Evolutionary conservation across 2,329 filamentous ascomycete species (phyloP).

Genomic region (Hypoxylon sp.): DNA sequence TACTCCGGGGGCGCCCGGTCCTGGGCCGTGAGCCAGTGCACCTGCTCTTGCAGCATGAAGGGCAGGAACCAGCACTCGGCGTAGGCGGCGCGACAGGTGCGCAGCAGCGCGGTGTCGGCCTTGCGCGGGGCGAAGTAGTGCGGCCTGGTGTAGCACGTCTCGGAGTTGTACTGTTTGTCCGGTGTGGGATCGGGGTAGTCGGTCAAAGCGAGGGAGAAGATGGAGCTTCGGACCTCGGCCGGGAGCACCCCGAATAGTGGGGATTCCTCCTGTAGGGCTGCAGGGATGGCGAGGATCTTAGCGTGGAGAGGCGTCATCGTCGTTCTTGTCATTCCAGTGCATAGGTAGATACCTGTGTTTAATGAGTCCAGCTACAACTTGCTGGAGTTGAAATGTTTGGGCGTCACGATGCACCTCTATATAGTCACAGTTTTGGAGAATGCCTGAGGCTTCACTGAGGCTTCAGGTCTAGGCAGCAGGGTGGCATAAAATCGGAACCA

Average conservation of each 20-base stretch:
- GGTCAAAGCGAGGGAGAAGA: conserved; percentile 15
- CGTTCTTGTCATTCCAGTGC: neutral
- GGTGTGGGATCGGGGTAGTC: conserved; percentile 14
- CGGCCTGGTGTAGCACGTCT: conserved; percentile 18
- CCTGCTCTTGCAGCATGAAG: conserved; percentile 18
- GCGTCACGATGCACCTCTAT: neutral
- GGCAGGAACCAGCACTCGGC: conserved; percentile 23
- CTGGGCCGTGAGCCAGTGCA: conserved; percentile 16
- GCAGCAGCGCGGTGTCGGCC: conserved; percentile 19
- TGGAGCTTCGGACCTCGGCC: conserved; percentile 16
- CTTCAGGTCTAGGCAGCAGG: neutral
- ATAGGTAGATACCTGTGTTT: no score
- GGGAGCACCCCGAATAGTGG: conserved; percentile 15
- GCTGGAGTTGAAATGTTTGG: neutral
- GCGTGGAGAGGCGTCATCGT: conserved; percentile 5
- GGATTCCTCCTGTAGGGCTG: conserved; percentile 10
- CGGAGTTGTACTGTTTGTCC: conserved; percentile 10
- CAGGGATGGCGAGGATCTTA: conserved; percentile 14
- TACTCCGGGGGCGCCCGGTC: conserved; percentile 18
- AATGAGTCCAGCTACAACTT: neutral
- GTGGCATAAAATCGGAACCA: neutral
- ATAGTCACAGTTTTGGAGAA: neutral
- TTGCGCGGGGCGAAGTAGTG: conserved; percentile 19
- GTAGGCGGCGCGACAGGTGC: conserved; percentile 17
- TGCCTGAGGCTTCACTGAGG: neutral